A percentile compares a stretch with the other conserved stretches of the same genome.
These are phyloP conservation scores for Vachellia collinsii DNA, from an alignment of 306 rosid genomes.

Conservation along the genomic window DNA sequence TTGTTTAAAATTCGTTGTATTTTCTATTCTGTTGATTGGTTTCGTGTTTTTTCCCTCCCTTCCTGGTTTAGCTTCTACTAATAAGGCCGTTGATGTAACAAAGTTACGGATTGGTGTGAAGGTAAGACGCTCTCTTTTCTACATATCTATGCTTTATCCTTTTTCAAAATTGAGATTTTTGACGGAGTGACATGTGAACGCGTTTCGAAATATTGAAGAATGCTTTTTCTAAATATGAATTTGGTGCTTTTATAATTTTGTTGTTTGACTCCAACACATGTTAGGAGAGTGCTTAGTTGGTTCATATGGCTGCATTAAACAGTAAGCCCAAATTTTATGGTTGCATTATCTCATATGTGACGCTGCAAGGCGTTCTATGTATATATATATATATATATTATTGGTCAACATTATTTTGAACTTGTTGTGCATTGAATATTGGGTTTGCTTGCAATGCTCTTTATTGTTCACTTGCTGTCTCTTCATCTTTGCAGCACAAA, in stretches of 20 bases:
- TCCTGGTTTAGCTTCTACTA: slow-evolving; percentile 58
- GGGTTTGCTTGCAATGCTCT: slow-evolving; percentile 13
- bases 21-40: neutral
- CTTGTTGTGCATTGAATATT: slow-evolving; percentile 8
- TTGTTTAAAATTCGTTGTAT: neutral
- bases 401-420: slow-evolving; percentile 3
- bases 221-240: neutral
- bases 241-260: slow-evolving; percentile 1
- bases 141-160: neutral
- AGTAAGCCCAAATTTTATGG: neutral
- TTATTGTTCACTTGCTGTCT: slow-evolving; percentile 25
- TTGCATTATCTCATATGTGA: neutral
- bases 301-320: neutral
- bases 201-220: neutral
- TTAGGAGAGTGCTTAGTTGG: neutral
- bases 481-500: slow-evolving; percentile 66
- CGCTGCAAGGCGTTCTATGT: neutral
- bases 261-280: slow-evolving; percentile 1
- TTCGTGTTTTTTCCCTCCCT: neutral
- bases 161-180: slow-evolving; percentile 4
- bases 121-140: slow-evolving; percentile 48
- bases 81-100: slow-evolving; percentile 64
- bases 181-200: neutral
- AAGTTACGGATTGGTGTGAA: slow-evolving; percentile 91
- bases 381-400: neutral